Conservation (phyloP, 2,329 filamentous ascomycete species). For the Meredithiella fracta region DNA sequence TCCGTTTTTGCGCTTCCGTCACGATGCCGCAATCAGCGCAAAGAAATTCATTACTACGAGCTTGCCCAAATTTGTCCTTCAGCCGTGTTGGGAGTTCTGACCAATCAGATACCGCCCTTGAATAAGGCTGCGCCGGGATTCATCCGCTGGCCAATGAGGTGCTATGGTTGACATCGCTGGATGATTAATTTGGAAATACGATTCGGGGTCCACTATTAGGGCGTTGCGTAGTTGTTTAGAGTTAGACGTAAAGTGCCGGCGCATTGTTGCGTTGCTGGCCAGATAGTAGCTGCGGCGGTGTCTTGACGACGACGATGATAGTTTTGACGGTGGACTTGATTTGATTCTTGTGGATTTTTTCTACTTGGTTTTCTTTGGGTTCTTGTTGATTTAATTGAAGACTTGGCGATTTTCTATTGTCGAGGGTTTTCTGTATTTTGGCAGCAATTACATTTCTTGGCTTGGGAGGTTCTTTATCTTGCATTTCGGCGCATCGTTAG, state of each 20-base stretch:
- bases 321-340: background rate
- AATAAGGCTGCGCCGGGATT: constrained; percentile 7
- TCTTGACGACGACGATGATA: background rate
- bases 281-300: background rate
- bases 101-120: constrained; percentile 1
- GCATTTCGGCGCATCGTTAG: too few species aligned
- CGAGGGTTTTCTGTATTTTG: too few species aligned
- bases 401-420: too few species aligned
- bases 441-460: too few species aligned
- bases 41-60: background rate
- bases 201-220: background rate
- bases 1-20: too few species aligned
- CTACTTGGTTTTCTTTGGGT: background rate
- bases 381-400: background rate
- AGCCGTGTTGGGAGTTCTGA: constrained; percentile 10
- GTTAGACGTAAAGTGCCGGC: background rate
- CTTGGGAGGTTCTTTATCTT: too few species aligned
- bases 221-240: background rate
- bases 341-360: background rate
- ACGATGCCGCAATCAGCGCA: too few species aligned
- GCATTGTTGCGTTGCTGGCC: constrained; percentile 6
- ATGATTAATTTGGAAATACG: background rate
- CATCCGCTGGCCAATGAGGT: background rate
- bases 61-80: background rate
- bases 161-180: background rate